A percentile compares a stretch with the other conserved stretches of the same genome.
Conservation (phyloP, 1,139 yeast genomes). For the Komagataea norvegica region DNA sequence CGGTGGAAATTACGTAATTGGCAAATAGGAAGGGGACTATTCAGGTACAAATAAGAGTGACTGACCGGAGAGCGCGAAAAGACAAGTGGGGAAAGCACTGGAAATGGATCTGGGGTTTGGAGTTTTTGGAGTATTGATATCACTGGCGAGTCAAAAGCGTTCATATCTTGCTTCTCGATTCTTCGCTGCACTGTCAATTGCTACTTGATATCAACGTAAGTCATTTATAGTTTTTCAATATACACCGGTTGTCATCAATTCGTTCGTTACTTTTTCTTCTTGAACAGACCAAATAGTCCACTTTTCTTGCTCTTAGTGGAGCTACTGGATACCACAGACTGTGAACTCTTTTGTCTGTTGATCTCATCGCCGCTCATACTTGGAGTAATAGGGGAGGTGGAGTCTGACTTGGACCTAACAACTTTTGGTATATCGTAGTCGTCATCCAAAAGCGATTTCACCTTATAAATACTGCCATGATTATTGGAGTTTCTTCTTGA, state of each 20-base stretch:
- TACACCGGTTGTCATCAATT: neutral
- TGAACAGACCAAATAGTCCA: slow-evolving; percentile 15
- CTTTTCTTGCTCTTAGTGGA: slow-evolving; percentile 11
- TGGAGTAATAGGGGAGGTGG: slow-evolving; percentile 6
- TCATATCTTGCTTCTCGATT: no score
- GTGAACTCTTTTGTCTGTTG: slow-evolving; percentile 7
- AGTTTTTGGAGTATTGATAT: no score
- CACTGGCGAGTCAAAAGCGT: no score
- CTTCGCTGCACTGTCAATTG: no score
- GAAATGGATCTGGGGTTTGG: no score
- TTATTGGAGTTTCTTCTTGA: slow-evolving; percentile 20
- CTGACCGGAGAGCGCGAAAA: neutral
- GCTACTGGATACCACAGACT: slow-evolving; percentile 3
- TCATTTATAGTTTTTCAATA: no score
- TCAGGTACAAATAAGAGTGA: no score
- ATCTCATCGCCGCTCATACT: slow-evolving; percentile 7
- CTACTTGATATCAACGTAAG: no score
- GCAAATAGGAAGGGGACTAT: no score
- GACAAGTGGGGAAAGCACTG: neutral
- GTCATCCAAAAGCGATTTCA: slow-evolving; percentile 30
- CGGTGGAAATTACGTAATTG: no score
- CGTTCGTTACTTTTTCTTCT: slow-evolving; percentile 13
- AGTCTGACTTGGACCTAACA: slow-evolving; percentile 15
- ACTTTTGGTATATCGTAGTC: slow-evolving; percentile 11
- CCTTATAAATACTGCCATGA: slow-evolving; percentile 30